Conservation (phyloP, 768 basidiomycete genomes). For the Auricularia auricula-judae region DNA sequence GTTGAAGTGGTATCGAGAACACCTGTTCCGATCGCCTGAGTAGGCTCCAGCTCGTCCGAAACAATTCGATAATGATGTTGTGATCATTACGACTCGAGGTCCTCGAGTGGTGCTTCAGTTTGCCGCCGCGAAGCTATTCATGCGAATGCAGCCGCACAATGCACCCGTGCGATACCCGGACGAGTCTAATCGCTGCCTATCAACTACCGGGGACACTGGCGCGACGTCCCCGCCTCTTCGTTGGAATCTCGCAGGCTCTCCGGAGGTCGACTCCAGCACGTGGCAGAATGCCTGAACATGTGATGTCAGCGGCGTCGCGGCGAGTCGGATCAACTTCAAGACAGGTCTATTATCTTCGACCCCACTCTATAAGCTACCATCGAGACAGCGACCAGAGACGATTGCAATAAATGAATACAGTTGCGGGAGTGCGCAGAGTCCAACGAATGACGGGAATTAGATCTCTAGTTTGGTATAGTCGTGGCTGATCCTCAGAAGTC, state of each 20-base stretch:
- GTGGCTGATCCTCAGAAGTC: constrained; percentile 18
- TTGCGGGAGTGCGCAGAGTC: too few species aligned
- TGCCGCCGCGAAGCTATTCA: too few species aligned
- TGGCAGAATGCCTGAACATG: background rate
- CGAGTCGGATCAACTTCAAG: too few species aligned
- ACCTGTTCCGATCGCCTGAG: background rate
- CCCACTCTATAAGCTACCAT: background rate
- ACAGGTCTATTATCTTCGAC: background rate
- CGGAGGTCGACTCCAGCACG: background rate
- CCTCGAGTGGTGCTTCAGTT: background rate
- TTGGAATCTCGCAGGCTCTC: background rate
- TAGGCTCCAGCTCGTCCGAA: background rate
- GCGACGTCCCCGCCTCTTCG: background rate
- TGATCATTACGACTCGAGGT: background rate
- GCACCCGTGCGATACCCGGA: background rate
- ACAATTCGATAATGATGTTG: background rate
- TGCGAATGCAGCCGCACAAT: too few species aligned
- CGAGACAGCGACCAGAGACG: too few species aligned
- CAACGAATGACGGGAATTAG: background rate
- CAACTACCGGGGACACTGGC: background rate
- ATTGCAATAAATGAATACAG: too few species aligned
- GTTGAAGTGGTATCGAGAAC: background rate
- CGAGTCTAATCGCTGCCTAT: background rate
- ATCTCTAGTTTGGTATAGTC: background rate
- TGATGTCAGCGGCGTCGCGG: background rate